Evolutionary conservation across 768 basidiomycete species (phyloP), one percentile per base, ranked within the genome.

Genomic region (Daedaleopsis nitida): DNA sequence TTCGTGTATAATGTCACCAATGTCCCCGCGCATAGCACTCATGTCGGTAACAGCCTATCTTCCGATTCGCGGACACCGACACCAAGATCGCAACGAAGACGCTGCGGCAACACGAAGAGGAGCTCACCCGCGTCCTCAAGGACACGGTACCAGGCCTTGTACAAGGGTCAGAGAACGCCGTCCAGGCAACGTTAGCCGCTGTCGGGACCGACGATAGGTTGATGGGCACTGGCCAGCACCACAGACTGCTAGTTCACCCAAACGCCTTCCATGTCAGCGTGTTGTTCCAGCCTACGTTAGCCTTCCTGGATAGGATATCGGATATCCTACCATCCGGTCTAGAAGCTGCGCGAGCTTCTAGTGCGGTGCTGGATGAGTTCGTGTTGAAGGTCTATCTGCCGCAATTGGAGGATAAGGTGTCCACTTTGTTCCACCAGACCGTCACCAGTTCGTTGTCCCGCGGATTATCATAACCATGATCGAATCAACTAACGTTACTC

Each of bases 71-170:
- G 37, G 96, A 99, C 64, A 94, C 95, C 17, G 94, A 98, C 72
- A 66, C 78, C 34, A 96, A 93, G 72, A 71, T 81, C 17, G 81
- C 87, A 6, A 81, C 77, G 58, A 93, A 88, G 67, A 74, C 80
- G 12, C 83, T 98, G 47, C 86, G 85, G 66, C 75, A 76, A 7
- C 86, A 94, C 66, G 96, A 98, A 75, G 92, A 96, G 59, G 88
- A 90, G 49, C 82, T 99, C 32, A 90, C 87, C 21, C 82, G 84
- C 42, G 85, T 92, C 1, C 81, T 99, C 32, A 90, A 89, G 71
- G 88, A 94, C 42, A 96, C 92, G 0, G 95, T 98, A 72, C 97
- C 97, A 0, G 97, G 97, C 19, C 82, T 99, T 45, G 95, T 94
- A 9, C 86, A 91, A 44, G 85, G 84, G 39, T 76, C 83, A 9